Conservation (phyloP, 805 yeast genomes). For the Spathaspora arborariae region DNA sequence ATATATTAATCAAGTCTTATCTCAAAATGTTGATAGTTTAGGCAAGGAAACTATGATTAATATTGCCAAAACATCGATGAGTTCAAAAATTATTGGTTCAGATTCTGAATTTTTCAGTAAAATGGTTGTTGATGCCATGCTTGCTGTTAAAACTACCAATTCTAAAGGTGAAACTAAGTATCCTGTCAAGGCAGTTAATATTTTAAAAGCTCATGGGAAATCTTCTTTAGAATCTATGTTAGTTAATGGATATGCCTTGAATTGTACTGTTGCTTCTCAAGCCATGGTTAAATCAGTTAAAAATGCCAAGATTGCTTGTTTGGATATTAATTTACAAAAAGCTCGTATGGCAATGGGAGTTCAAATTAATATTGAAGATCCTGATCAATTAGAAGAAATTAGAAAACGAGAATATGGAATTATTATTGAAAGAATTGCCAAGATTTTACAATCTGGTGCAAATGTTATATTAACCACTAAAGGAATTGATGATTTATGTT, state of each 20-base stretch:
- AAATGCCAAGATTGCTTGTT: conserved; percentile 78
- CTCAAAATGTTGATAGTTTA: conserved; percentile 71
- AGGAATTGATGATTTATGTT: conserved; percentile 90
- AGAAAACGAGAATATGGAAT: conserved; percentile 86
- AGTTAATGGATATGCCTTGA: conserved; percentile 91
- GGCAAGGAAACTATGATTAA: conserved; percentile 83
- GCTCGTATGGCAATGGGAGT: conserved; percentile 99
- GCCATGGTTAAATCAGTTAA: conserved; percentile 80
- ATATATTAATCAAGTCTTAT: conserved; percentile 79
- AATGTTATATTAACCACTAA: conserved; percentile 90
- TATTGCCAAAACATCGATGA: conserved; percentile 96
- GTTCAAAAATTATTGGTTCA: conserved; percentile 91
- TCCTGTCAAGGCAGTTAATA: conserved; percentile 96
- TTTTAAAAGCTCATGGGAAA: conserved; percentile 95
- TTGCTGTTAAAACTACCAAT: conserved; percentile 89
- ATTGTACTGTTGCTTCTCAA: conserved; percentile 96
- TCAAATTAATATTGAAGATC: conserved; percentile 93
- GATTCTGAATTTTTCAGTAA: conserved; percentile 87
- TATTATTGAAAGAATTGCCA: conserved; percentile 75
- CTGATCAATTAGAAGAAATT: conserved; percentile 92
- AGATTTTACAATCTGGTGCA: conserved; percentile 84
- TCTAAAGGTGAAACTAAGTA: conserved; percentile 84
- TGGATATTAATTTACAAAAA: conserved; percentile 91
- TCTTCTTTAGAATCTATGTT: conserved; percentile 82
- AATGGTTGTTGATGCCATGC: conserved; percentile 92